Evolutionary conservation across 2,329 filamentous ascomycete genomes (phyloP), one percentile per base, ranked within the genome.

Genomic region (Hirsutella thompsonii): DNA sequence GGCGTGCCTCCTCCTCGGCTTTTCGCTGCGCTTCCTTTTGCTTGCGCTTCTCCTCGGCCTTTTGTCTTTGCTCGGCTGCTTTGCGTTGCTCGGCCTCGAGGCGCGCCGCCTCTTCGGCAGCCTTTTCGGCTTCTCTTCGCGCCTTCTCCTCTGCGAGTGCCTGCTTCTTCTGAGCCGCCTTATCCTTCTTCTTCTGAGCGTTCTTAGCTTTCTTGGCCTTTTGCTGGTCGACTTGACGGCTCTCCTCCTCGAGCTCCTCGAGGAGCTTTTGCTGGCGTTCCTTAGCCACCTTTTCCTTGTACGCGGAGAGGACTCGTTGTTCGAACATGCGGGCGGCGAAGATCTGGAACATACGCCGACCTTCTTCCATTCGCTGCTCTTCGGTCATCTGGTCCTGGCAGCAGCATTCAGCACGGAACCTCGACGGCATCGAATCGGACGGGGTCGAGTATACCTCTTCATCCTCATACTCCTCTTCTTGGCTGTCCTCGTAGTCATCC

Each of bases 291-390:
- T 95, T 95, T 65, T 96, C 90, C 60, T 88, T 84, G 64, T 98
- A 98, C n/a, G 92, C 92, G 34, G 85, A 90, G 44, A 98, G 72
- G 19, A 98, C 92, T 47, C 92, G 76, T 61, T 98, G 92, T 66
- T 98, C 92, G 61, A 98, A 98, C 92, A 98, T 98, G 47, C 92
- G 81, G 43, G 92, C 92, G 46, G 92, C 92, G 62, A 98, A 98
- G 60, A 98, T 96, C 61, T 98, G 92, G 59, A 98, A 98, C 92
- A 98, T 98, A 51, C 90, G 76, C 42, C 92, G 79, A 46, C 92
- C 92, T 69, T 98, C 92, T 60, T 96, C 89, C 92, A 98, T 96
- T 46, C 92, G 84, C 68, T 96, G 89, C 66, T 94, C 87, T 68
- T 96, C 90, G 39, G 88, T 95, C 86, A 96, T 92, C 49, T 83